Evolutionary conservation across 768 basidiomycete genomes (phyloP).

Genomic region (Russula ochroleuca): DNA sequence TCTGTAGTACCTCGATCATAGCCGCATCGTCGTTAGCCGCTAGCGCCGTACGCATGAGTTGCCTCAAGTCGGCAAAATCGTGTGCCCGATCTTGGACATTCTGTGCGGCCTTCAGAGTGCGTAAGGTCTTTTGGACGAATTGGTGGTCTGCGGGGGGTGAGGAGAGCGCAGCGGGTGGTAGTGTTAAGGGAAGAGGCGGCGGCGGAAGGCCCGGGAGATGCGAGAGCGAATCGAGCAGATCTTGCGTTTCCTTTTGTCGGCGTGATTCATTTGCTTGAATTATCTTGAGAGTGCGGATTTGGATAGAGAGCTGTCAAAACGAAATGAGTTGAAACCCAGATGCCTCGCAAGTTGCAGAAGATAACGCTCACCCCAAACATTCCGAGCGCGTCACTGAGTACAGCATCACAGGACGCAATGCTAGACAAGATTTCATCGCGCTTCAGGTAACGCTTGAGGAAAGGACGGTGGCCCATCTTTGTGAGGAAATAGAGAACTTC

Average conservation of each 20-base stretch:
- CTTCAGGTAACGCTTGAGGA: constrained; percentile 73
- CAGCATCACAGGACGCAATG: constrained; percentile 49
- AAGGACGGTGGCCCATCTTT: constrained; percentile 61
- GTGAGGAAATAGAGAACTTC: constrained; percentile 48
- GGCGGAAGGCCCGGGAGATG: constrained; percentile 20
- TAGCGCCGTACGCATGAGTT: constrained; percentile 55
- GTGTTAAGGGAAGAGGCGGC: constrained; percentile 5
- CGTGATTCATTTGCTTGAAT: constrained; percentile 42
- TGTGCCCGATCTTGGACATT: constrained; percentile 45
- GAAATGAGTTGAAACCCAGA: background rate
- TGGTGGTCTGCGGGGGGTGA: constrained; percentile 27
- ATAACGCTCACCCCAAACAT: constrained; percentile 48
- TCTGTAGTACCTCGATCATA: constrained; percentile 59
- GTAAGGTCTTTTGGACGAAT: constrained; percentile 23
- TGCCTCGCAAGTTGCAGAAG: background rate
- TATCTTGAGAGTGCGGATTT: constrained; percentile 52
- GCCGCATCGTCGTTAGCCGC: constrained; percentile 56
- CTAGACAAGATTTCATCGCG: constrained; percentile 61
- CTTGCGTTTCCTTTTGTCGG: constrained; percentile 36
- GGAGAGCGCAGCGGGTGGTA: background rate
- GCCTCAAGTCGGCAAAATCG: constrained; percentile 54
- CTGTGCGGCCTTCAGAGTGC: constrained; percentile 37
- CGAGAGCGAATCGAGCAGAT: constrained; percentile 36
- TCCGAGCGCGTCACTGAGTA: constrained; percentile 50
- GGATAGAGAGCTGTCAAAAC: constrained; percentile 41